Conservation (phyloP, 176 grass and related monocot genomes). For the Oryza nivara region DNA sequence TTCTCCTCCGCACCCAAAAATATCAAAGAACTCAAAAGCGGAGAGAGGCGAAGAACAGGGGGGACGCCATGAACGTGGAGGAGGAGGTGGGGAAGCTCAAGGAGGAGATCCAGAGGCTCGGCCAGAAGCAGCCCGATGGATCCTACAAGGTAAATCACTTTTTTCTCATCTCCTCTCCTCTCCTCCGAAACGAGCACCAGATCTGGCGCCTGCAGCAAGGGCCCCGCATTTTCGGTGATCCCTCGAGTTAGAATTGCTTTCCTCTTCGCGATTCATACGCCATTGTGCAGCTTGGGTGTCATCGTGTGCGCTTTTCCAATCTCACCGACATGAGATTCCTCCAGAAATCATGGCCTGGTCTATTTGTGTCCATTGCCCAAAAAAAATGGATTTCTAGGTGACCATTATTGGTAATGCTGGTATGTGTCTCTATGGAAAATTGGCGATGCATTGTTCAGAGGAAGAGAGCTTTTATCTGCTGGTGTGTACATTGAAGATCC, state of each 20-base stretch:
- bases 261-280: not conserved
- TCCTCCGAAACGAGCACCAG: not conserved
- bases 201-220: constrained; percentile 1
- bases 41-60: not conserved
- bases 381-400: not conserved
- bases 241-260: not conserved
- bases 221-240: not conserved
- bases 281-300: not conserved
- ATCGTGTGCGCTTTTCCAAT: not conserved
- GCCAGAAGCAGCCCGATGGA: constrained; percentile 73
- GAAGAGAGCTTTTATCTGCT: no score
- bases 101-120: constrained; percentile 95
- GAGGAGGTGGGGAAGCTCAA: constrained; percentile 88
- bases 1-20: not conserved
- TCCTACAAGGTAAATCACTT: constrained; percentile 70
- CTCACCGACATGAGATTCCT: not conserved
- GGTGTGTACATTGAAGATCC: not conserved
- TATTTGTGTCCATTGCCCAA: not conserved
- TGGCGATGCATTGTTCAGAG: no score
- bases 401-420: not conserved
- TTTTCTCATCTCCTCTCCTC: not conserved
- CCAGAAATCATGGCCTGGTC: not conserved
- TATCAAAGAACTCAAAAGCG: constrained; percentile 15
- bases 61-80: constrained; percentile 81
- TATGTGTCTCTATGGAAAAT: not conserved